Evolutionary conservation across 768 basidiomycete species (phyloP).

Genomic region (Porphyrellus cyaneotinctus): DNA sequence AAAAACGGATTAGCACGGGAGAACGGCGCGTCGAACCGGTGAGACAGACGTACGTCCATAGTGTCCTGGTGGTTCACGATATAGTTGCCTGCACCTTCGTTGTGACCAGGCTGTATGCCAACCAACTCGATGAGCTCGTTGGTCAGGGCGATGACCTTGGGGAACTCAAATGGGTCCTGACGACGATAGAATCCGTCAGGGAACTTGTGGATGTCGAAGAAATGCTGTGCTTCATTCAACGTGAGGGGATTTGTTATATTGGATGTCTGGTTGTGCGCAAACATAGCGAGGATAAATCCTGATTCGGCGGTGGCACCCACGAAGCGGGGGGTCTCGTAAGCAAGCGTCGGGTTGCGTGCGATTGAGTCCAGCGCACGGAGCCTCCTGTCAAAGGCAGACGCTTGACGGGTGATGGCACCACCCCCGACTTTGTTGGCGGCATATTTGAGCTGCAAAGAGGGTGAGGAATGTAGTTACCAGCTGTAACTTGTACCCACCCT

Average conservation of each 20-base stretch:
- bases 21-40: neutral
- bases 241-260: slow-evolving; percentile 8
- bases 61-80: slow-evolving; percentile 8
- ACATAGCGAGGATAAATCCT: slow-evolving; percentile 5
- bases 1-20: neutral
- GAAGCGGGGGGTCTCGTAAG: slow-evolving; percentile 14
- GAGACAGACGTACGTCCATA: slow-evolving; percentile 7
- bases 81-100: slow-evolving; percentile 13
- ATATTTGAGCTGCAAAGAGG: slow-evolving; percentile 6
- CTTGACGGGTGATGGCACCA: slow-evolving; percentile 18
- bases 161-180: slow-evolving; percentile 7
- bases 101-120: slow-evolving; percentile 10
- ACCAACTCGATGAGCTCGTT: neutral
- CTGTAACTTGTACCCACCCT: neutral
- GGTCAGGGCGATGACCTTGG: neutral
- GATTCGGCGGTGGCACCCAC: slow-evolving; percentile 15
- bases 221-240: slow-evolving; percentile 13
- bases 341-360: slow-evolving; percentile 19
- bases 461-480: no score
- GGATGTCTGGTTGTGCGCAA: slow-evolving; percentile 17
- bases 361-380: slow-evolving; percentile 23
- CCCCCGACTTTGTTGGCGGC: slow-evolving; percentile 18
- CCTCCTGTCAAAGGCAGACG: slow-evolving; percentile 13
- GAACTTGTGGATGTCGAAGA: slow-evolving; percentile 13
- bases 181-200: slow-evolving; percentile 18